Evolutionary conservation across 2,329 filamentous ascomycete genomes (phyloP), one percentile per base, ranked within the genome.

Genomic region (Plenodomus tracheiphilus): DNA sequence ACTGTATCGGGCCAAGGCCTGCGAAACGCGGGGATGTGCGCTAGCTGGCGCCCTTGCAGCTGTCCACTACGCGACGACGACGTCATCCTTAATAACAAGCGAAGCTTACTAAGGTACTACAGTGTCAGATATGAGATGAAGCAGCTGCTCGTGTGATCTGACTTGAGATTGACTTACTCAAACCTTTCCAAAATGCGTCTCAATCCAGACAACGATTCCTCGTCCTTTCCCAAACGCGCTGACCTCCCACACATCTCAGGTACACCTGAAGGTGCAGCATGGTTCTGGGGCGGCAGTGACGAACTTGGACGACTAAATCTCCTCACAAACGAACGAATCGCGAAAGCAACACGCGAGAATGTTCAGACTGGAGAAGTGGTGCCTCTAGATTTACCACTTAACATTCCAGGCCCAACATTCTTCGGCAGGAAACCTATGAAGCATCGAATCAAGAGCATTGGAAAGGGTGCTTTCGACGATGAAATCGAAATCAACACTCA

Each of bases 321-420:
- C 21, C 75, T 86, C 13, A 85, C 81, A 0, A 75, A 82, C 43
- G 73, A 78, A 46, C 69, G 80, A 16, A 80, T 85, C 17, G 75
- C 75, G 10, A 72, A 75, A 30, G 78, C 81, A 1, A 78, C 81
- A 18, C 71, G 70, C 49, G 73, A 73, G 64, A 56, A 50, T 28
- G 84, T 86, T 53, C 71, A 75, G 52, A 81, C 79, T 6, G 84
- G 85, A 11, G 48, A 51, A 17, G 54, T 61, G n/a, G 32, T 86
- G 43, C 83, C 81, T 1, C 76, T 86, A 17, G 83, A 87, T 70
- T 83, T 83, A 76, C 76, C 81, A 0, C 74, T 87, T 4, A 75
- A 83, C 67, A 78, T 80, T 10, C 78, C 76, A 25, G 69, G 78
- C 39, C 64, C 77, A 9, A 75, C 81, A 16, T 81, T 84, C 64